These are phyloP conservation scores for Amborella trichopoda DNA, from an alignment of 164 flowering plant species.

Conservation along the genomic window DNA sequence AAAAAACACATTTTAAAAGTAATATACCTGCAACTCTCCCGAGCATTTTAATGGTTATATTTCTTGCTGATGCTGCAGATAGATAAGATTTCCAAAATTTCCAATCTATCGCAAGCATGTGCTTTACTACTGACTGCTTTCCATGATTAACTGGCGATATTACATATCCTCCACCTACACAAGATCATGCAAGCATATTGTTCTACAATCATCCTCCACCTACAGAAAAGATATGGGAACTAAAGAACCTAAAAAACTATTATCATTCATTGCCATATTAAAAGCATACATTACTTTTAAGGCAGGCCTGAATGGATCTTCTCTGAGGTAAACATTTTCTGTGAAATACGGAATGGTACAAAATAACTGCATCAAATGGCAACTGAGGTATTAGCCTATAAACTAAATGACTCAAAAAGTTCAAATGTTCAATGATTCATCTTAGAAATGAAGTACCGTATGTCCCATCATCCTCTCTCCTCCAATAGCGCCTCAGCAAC, in stretches of 20 bases:
- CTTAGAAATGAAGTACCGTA: slow-evolving; percentile 41
- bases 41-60: slow-evolving; percentile 68
- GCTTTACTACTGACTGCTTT: slow-evolving; percentile 66
- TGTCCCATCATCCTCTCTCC: slow-evolving; percentile 95
- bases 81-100: slow-evolving; percentile 66
- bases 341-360: slow-evolving; percentile 83
- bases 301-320: slow-evolving; percentile 82
- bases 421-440: neutral
- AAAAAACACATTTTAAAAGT: neutral
- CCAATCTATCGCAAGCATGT: slow-evolving; percentile 97
- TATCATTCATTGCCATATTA: no score
- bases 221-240: no score
- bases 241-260: no score
- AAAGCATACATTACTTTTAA: slow-evolving; percentile 92
- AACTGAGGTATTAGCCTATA: neutral
- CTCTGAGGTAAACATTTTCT: slow-evolving; percentile 45
- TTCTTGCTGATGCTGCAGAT: slow-evolving; percentile 36
- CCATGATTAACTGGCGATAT: slow-evolving; percentile 64
- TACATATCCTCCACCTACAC: slow-evolving; percentile 90
- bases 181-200: neutral
- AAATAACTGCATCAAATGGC: slow-evolving; percentile 47
- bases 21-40: slow-evolving; percentile 68
- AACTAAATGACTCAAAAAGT: neutral
- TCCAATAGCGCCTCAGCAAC: slow-evolving; percentile 77
- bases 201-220: no score